phyloP scores from a whole-genome alignment of 2,329 filamentous ascomycete genomes.

The Colletotrichum tropicale region DNA sequence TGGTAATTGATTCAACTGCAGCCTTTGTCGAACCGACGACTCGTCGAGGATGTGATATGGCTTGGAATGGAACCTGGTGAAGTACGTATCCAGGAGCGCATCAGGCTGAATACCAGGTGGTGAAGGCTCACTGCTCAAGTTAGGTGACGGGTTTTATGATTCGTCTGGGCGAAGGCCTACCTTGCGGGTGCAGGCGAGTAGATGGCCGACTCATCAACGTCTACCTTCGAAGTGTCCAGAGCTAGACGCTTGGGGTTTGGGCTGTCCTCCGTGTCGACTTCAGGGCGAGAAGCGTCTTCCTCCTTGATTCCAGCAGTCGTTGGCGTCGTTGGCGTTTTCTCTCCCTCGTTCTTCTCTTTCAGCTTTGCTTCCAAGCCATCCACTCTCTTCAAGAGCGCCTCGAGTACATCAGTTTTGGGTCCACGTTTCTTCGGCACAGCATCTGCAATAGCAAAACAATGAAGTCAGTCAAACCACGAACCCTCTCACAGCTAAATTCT shows the following conservation, averaged over 20 bases:
- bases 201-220: constrained; percentile 40
- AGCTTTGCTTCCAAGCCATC: constrained; percentile 84
- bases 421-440: constrained; percentile 89
- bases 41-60: constrained; percentile 85
- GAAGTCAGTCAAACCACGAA: background rate
- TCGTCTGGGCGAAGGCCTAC: constrained; percentile 27
- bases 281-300: constrained; percentile 27
- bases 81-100: constrained; percentile 77
- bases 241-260: constrained; percentile 45
- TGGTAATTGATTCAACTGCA: constrained; percentile 71
- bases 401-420: constrained; percentile 87
- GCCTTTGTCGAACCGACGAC: constrained; percentile 71
- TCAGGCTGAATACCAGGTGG: constrained; percentile 58
- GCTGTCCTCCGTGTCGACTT: constrained; percentile 36
- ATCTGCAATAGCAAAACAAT: constrained; percentile 54
- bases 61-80: constrained; percentile 79
- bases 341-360: constrained; percentile 65
- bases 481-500: background rate
- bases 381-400: constrained; percentile 82
- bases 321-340: constrained; percentile 27
- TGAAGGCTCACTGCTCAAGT: constrained; percentile 45
- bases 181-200: constrained; percentile 46
- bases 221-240: constrained; percentile 36
- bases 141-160: background rate
- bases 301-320: constrained; percentile 22